These are phyloP conservation scores for Talaromyces sp. DNA, from an alignment of 2,329 filamentous ascomycete genomes.

Conservation along the genomic window DNA sequence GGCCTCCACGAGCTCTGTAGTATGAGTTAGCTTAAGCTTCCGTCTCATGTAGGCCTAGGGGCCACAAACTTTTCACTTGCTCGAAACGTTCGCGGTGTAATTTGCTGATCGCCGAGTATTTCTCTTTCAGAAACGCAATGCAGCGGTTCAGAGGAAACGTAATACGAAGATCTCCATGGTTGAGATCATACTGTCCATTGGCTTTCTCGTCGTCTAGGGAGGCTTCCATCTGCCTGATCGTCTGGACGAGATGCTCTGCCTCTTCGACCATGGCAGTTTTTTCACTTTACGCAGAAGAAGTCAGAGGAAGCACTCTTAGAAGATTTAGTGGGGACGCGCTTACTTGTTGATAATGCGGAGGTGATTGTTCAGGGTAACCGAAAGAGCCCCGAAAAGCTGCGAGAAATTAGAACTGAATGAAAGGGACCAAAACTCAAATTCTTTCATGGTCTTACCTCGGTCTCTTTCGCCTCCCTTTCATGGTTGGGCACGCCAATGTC, in stretches of 20 bases:
- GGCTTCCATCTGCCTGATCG: slow-evolving; percentile 88
- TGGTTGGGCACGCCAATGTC: slow-evolving; percentile 93
- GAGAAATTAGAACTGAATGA: slow-evolving; percentile 17
- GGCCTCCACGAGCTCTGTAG: slow-evolving; percentile 81
- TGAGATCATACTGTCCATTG: slow-evolving; percentile 59
- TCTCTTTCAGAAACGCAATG: slow-evolving; percentile 76
- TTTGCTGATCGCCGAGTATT: slow-evolving; percentile 72
- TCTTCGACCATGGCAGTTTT: slow-evolving; percentile 90
- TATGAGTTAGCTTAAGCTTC: slow-evolving; percentile 19
- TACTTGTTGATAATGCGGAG: slow-evolving; percentile 72
- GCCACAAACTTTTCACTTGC: slow-evolving; percentile 78
- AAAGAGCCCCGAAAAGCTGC: slow-evolving; percentile 86
- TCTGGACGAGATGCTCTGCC: slow-evolving; percentile 75
- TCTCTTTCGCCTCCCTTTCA: slow-evolving; percentile 84
- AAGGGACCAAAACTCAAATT: neutral
- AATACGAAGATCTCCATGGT: slow-evolving; percentile 66
- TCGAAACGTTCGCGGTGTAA: slow-evolving; percentile 89
- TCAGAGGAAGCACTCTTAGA: neutral
- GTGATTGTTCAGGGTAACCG: slow-evolving; percentile 86
- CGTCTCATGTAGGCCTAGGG: neutral
- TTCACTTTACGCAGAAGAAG: slow-evolving; percentile 49
- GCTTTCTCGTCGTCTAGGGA: slow-evolving; percentile 74
- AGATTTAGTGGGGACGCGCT: slow-evolving; percentile 20
- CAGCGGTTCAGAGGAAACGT: slow-evolving; percentile 81
- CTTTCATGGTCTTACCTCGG: slow-evolving; percentile 62